Evolutionary conservation across 805 yeast genomes (phyloP).

Genomic region (Wickerhamomyces canadensis): DNA sequence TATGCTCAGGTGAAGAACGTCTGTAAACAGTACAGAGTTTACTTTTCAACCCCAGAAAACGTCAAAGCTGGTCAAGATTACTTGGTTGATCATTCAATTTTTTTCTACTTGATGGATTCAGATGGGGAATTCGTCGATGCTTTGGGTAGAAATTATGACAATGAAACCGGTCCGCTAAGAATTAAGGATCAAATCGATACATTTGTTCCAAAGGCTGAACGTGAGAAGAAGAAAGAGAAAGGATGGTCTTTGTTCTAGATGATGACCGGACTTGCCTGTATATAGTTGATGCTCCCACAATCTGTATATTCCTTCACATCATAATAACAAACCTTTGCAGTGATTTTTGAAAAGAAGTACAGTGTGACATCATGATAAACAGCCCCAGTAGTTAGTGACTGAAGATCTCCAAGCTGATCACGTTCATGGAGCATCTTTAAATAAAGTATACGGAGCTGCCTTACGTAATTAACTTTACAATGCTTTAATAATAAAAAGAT

Average conservation of each 20-base stretch:
- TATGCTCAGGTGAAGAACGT: conserved; percentile 78
- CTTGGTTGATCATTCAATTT: conserved; percentile 94
- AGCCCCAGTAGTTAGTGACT: no score
- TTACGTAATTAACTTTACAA: no score
- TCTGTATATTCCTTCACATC: no score
- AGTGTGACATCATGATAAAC: no score
- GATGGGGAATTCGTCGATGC: conserved; percentile 95
- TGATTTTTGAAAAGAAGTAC: no score
- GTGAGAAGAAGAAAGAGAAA: conserved; percentile 57
- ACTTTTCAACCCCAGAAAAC: conserved; percentile 94
- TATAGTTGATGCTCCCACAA: no score
- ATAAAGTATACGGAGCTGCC: no score
- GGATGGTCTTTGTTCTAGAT: conserved; percentile 40
- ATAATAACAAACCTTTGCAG: no score
- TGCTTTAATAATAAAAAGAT: no score
- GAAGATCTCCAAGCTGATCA: no score
- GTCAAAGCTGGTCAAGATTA: conserved; percentile 95
- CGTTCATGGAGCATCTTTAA: no score
- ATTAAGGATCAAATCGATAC: conserved; percentile 71
- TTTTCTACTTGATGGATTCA: conserved; percentile 97
- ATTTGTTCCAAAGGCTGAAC: conserved; percentile 65
- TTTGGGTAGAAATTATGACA: conserved; percentile 84
- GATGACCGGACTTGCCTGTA: background rate
- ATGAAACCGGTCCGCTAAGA: conserved; percentile 69
- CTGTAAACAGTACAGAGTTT: conserved; percentile 89